A percentile compares a stretch with the other conserved stretches of the same genome.
Conservation (phyloP, 2,329 filamentous ascomycete genomes). For the Fusarium sp. region DNA sequence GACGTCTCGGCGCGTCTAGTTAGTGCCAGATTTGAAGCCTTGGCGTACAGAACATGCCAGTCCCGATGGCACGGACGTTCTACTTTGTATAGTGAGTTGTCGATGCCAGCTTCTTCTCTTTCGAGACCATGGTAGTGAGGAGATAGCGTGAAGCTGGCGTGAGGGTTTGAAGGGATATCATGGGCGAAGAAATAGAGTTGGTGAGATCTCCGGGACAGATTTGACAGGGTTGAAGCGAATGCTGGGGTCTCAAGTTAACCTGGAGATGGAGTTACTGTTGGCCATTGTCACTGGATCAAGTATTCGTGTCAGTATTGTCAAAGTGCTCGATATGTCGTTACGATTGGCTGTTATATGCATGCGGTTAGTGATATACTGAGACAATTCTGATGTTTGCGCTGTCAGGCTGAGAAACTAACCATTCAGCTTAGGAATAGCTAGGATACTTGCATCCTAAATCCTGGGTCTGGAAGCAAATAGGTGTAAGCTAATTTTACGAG, state of each 20-base stretch:
- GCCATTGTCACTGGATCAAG: not conserved
- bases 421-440: not conserved
- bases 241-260: not conserved
- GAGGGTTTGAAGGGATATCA: not conserved
- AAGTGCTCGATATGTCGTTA: not conserved
- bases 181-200: slow-evolving; percentile 3
- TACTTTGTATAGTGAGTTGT: not conserved
- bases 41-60: slow-evolving; percentile 12
- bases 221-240: slow-evolving; percentile 1
- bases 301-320: not conserved
- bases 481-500: not conserved
- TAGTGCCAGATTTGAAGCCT: slow-evolving; percentile 2
- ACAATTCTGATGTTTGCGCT: not conserved
- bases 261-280: not conserved
- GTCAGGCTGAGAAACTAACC: not conserved
- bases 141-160: not conserved
- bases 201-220: not conserved
- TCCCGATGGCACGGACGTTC: not conserved
- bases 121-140: not conserved
- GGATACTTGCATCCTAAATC: not conserved
- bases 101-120: too few relatives aligned
- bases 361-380: not conserved
- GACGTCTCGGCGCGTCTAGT: not conserved
- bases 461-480: not conserved
- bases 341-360: not conserved